Evolutionary conservation across 169 alveolate species (phyloP), one percentile per base, ranked within the genome.

Genomic region (Ophryocystis elektroscirrha): DNA sequence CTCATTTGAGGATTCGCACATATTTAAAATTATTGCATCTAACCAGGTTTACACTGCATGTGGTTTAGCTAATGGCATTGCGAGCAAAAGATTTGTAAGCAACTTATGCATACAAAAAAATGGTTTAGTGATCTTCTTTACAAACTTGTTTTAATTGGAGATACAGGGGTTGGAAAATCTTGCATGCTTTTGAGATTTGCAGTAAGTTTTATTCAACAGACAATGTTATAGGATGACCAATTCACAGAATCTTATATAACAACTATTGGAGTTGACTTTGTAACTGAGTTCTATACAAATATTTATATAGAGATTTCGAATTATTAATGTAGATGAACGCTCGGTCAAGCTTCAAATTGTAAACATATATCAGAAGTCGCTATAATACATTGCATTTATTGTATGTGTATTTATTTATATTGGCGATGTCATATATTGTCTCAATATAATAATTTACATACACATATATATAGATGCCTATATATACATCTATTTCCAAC

Each of bases 161-260:
- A 87, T 61, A 74, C 91, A 52, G 92, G 96, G 1, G 96, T 87
- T 1, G 96, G 96, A n/a, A 87, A 87, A 45, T 78, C 91, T 1
- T 82, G 90, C 38, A 63, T 87, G 35, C 53, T 87, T 15, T 69
- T 86, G 51, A 55, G 96, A 18, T 87, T 87, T 53, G 72, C 92
- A 9, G 39, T 32, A 32, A 37, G 39, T 45, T 45, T n/a, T n/a
- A n/a, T n/a, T n/a, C n/a, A n/a, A n/a, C n/a, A n/a, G n/a, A n/a
- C n/a, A n/a, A n/a, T n/a, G 1, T 9, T n/a, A n/a, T n/a, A n/a
- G n/a, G 84, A 75, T 48, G 79, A 75, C 37, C 57, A 67, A 28
- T 79, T 77, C 55, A 74, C 78, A 1, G 81, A 71, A 47, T 67
- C 75, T 54, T 69, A 71, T 42, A 69, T 75, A 44, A 67, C 84